Base-by-base conservation (phyloP, 768 basidiomycete genomes). In the Butyriboletus loyo region DNA sequence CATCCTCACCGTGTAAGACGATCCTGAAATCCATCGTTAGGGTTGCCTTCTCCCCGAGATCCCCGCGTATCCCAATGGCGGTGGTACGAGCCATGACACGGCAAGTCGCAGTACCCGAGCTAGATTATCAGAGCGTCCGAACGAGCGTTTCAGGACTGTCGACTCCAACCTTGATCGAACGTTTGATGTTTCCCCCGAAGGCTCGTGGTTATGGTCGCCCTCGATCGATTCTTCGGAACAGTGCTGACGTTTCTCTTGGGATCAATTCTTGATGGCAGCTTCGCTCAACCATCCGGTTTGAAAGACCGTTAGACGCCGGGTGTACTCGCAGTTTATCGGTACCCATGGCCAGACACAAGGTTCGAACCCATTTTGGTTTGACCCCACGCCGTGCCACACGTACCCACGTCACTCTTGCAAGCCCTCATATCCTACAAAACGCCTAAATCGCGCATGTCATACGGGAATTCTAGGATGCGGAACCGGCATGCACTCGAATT, bases 1-100 rank as follows among this genome's bases (percentile, higher is more conserved):
- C 42, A 55, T 38, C 30, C 14, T 2, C 5, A 28, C 7, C 25
- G 24, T 55, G 57, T 59, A 59, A 58, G 45, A 40, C 21, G 21
- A 10, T 25, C 8, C n/a, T 19, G 24, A 40, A 39, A 22, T 19
- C 13, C 8, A 19, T 4, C 3, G 32, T 13, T 2, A 24, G 24
- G 17, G 24, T 4, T 17, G 24, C 5, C 5, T 15, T 28, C 3
- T 45, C 1, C 25, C 39, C 38, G 39, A 11, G 25, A 28, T 44
- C 8, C 14, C 11, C 43, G 24, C n/a, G 19, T 21, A 17, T 28
- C 27, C 6, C 17, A 37, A 27, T 7, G 15, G 28, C 5, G 35
- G 21, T 5, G 7, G 17, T 11, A 36, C 11, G 22, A 46, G 21
- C 17, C 11, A 49, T 11, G 21, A 19, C 32, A 46, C n/a, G n/a